Evolutionary conservation across 2,329 filamentous ascomycete genomes (phyloP).

Genomic region (Pseudodiploospora longispora): DNA sequence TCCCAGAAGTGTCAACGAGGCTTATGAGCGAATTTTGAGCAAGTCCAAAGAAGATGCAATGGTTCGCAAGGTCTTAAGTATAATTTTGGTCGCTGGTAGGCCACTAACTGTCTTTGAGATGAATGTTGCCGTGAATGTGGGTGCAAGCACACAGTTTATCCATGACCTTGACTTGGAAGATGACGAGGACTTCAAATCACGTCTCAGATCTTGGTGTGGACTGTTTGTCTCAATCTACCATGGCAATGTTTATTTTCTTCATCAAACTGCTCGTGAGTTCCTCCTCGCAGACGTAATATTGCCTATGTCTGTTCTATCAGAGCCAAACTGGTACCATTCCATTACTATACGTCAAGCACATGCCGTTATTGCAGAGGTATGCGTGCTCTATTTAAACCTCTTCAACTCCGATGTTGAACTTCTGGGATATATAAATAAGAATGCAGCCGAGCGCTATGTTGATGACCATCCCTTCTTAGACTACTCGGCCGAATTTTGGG

Average conservation of each 20-base stretch:
- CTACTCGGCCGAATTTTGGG: constrained; percentile 16
- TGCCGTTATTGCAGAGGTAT: constrained; percentile 13
- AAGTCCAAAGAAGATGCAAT: constrained; percentile 9
- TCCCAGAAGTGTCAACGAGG: constrained; percentile 20
- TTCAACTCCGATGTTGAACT: constrained; percentile 5
- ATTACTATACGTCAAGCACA: constrained; percentile 14
- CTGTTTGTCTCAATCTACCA: constrained; percentile 21
- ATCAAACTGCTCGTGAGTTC: constrained; percentile 25
- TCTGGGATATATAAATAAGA: background rate
- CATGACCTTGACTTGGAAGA: constrained; percentile 15
- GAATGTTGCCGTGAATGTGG: constrained; percentile 18
- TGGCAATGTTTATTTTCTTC: constrained; percentile 21
- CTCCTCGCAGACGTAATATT: constrained; percentile 13
- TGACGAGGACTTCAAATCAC: constrained; percentile 11
- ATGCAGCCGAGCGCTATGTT: background rate
- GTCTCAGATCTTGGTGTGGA: constrained; percentile 17
- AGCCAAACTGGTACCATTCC: constrained; percentile 12
- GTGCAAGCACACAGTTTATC: constrained; percentile 7
- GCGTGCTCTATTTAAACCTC: constrained; percentile 14
- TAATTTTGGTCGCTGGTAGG: constrained; percentile 18
- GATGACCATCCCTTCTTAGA: constrained; percentile 9
- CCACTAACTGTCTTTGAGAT: constrained; percentile 21
- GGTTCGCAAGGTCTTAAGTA: constrained; percentile 14
- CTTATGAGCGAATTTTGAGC: constrained; percentile 21
- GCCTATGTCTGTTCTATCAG: constrained; percentile 3